phyloP scores from a whole-genome alignment of 805 yeast genomes.

The Henningerozyma blattae region DNA sequence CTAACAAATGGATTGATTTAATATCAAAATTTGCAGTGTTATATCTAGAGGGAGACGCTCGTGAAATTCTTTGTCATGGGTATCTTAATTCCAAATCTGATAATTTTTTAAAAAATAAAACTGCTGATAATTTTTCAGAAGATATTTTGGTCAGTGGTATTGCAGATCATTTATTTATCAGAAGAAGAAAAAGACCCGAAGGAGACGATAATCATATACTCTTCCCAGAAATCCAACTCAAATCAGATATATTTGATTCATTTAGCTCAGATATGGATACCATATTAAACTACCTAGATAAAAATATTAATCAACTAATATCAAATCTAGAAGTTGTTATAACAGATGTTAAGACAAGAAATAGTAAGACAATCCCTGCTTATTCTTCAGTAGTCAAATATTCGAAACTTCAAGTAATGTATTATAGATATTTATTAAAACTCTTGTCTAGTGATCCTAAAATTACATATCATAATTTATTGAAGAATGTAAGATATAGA shows the following conservation, averaged over 20 bases:
- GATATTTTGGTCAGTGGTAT: slow-evolving; percentile 50
- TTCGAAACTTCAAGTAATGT: slow-evolving; percentile 48
- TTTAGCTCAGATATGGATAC: not conserved
- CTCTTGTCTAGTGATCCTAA: slow-evolving; percentile 19
- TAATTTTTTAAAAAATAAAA: slow-evolving; percentile 4
- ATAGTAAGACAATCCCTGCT: slow-evolving; percentile 30
- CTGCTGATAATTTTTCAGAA: slow-evolving; percentile 5
- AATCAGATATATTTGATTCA: not conserved
- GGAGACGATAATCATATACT: too few species aligned
- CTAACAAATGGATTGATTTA: slow-evolving; percentile 31
- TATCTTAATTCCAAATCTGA: slow-evolving; percentile 27
- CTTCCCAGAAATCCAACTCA: not conserved
- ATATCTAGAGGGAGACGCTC: slow-evolving; percentile 35
- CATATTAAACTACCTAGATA: not conserved
- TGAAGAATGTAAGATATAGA: slow-evolving; percentile 37
- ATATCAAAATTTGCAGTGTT: slow-evolving; percentile 31
- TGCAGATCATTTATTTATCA: slow-evolving; percentile 36
- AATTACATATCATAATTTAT: slow-evolving; percentile 30
- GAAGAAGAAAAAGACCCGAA: too few species aligned
- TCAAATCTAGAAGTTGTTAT: slow-evolving; percentile 21
- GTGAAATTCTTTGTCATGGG: slow-evolving; percentile 52
- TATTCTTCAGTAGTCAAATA: slow-evolving; percentile 37
- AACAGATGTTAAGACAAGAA: slow-evolving; percentile 55
- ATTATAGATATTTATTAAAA: slow-evolving; percentile 41
- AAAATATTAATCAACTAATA: not conserved